A percentile compares a stretch with the other conserved stretches of the same genome.
Conservation (phyloP, 345 rosid genomes). For the Salix koriyanagi region DNA sequence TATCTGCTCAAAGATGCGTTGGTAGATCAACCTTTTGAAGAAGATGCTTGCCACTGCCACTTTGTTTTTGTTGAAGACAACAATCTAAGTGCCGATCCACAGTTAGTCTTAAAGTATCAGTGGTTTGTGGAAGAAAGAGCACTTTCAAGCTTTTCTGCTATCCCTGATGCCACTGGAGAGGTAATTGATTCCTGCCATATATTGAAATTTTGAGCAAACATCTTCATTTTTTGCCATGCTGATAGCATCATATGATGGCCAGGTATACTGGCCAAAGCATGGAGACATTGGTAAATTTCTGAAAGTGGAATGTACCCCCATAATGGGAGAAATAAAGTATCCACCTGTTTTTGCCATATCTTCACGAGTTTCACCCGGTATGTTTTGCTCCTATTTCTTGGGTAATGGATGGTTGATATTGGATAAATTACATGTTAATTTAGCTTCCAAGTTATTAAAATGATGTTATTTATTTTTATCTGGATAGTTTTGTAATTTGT, state of each 20-base stretch:
- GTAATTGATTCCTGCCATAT: conserved; percentile 34
- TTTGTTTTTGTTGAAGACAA: conserved; percentile 61
- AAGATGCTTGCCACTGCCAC: conserved; percentile 79
- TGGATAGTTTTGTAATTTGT: background rate
- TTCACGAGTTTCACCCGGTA: conserved; percentile 77
- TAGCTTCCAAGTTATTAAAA: background rate
- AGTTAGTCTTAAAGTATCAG: conserved; percentile 64
- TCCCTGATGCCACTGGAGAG: conserved; percentile 72
- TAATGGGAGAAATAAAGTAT: conserved; percentile 63
- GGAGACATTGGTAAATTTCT: conserved; percentile 73
- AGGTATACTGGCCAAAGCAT: conserved; percentile 93
- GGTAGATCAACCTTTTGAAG: conserved; percentile 87
- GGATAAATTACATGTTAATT: background rate
- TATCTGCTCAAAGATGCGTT: conserved; percentile 75
- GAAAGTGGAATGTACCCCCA: conserved; percentile 73
- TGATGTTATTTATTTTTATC: background rate
- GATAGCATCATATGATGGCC: conserved; percentile 17
- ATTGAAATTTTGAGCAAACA: background rate
- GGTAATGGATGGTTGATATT: conserved; percentile 10
- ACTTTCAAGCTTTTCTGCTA: conserved; percentile 66
- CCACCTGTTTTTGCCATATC: conserved; percentile 79
- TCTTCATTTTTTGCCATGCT: conserved; percentile 5
- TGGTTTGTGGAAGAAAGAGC: conserved; percentile 79
- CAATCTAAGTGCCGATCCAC: conserved; percentile 43
- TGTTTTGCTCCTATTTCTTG: conserved; percentile 3